Evolutionary conservation across 2,329 filamentous ascomycete genomes (phyloP).

Genomic region (Coniochaeta ligniaria): DNA sequence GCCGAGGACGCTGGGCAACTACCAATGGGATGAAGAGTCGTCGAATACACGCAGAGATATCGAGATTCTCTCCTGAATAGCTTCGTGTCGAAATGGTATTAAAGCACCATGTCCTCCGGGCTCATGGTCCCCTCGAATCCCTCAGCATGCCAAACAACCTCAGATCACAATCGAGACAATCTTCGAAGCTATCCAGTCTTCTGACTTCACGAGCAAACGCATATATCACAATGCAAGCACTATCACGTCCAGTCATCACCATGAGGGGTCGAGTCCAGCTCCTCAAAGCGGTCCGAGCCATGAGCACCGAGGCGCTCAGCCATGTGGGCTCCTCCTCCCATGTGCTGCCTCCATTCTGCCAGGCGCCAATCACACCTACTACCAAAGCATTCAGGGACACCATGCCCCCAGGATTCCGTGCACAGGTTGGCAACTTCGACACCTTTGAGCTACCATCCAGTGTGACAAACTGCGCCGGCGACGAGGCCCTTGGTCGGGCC

Average conservation of each 20-base stretch:
- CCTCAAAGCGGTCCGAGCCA: background rate
- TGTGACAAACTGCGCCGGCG: conserved; percentile 23
- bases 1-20: background rate
- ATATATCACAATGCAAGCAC: background rate
- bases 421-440: conserved; percentile 23
- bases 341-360: background rate
- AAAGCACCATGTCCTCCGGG: background rate
- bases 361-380: background rate
- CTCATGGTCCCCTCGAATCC: background rate
- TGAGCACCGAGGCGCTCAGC: background rate
- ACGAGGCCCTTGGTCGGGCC: conserved; percentile 28
- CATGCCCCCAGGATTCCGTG: conserved; percentile 22
- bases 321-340: background rate
- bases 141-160: background rate
- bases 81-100: background rate
- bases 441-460: conserved; percentile 33
- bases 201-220: background rate
- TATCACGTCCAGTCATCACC: background rate
- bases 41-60: background rate
- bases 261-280: background rate
- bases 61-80: background rate
- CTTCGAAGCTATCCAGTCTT: background rate
- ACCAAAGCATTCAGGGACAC: conserved; percentile 5
- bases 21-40: background rate
- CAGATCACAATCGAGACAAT: background rate